A percentile compares a stretch with the other conserved stretches of the same genome.
Evolutionary conservation across 208 protist species (phyloP).

Genomic region (Zelonia costaricensis): DNA sequence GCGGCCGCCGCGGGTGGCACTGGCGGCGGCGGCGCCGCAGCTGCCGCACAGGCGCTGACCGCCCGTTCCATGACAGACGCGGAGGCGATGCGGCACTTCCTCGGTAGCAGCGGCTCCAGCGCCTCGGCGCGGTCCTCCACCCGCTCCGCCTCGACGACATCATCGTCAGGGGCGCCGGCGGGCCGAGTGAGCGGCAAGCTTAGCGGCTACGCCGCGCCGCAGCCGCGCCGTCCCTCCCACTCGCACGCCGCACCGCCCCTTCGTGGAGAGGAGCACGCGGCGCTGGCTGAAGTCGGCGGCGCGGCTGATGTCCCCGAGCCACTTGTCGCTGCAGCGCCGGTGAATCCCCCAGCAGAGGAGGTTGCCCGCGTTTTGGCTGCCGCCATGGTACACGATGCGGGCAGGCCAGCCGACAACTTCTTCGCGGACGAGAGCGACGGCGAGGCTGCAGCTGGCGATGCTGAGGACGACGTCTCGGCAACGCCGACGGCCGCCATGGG

Average conservation of each 20-base stretch:
- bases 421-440: conserved; percentile 8
- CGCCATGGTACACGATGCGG: conserved; percentile 22
- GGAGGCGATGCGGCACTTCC: conserved; percentile 24
- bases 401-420: conserved; percentile 13
- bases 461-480: background rate
- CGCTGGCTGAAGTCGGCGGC: background rate
- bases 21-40: background rate
- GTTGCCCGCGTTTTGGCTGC: background rate
- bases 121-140: conserved; percentile 3
- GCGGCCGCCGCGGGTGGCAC: background rate
- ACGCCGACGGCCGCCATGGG: background rate
- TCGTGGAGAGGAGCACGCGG: too few relatives aligned
- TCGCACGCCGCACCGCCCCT: too few relatives aligned
- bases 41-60: background rate
- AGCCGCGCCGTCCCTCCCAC: too few relatives aligned
- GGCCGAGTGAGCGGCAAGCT: background rate
- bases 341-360: conserved; percentile 11
- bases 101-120: conserved; percentile 10
- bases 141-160: conserved; percentile 10
- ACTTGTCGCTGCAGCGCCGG: background rate
- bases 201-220: too few relatives aligned
- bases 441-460: background rate
- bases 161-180: background rate
- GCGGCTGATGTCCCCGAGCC: background rate
- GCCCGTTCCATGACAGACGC: conserved; percentile 9